A percentile compares a stretch with the other conserved stretches of the same genome.
These are phyloP conservation scores for Rhododendron williamsianum DNA, from an alignment of 148 eudicot species.

Conservation along the genomic window DNA sequence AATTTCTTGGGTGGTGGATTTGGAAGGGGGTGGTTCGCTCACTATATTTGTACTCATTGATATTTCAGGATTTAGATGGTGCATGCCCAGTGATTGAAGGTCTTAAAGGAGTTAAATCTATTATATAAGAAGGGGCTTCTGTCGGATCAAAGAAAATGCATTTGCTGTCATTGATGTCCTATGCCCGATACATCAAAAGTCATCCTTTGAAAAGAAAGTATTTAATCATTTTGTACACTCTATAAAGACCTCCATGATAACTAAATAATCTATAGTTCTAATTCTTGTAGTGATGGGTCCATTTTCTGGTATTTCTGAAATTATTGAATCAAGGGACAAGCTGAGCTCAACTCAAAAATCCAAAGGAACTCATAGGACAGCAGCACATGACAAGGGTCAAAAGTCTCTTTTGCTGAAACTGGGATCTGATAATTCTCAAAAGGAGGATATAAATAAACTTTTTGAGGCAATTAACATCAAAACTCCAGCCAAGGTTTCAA, in stretches of 20 bases:
- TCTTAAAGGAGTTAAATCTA: neutral
- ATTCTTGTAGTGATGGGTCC: constrained; percentile 8
- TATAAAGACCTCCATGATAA: neutral
- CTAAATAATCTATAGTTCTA: neutral
- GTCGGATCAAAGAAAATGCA: neutral
- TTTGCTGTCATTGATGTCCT: neutral
- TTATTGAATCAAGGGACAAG: constrained; percentile 62
- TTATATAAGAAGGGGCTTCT: constrained; percentile 3
- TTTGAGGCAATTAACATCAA: constrained; percentile 65
- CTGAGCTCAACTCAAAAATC: constrained; percentile 23
- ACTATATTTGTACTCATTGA: neutral
- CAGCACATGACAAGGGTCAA: constrained; percentile 35
- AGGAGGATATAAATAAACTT: constrained; percentile 84
- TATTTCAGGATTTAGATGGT: constrained; percentile 21
- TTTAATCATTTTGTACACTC: neutral
- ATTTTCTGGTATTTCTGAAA: constrained; percentile 56
- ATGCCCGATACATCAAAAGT: constrained; percentile 5
- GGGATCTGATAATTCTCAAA: constrained; percentile 47
- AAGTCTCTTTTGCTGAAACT: constrained; percentile 41
- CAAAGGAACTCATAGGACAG: constrained; percentile 23
- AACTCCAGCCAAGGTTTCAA: constrained; percentile 41
- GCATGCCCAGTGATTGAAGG: constrained; percentile 12
- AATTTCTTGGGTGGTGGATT: neutral
- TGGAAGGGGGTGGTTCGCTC: neutral
- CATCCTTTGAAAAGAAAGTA: neutral